A percentile compares a stretch with the other conserved stretches of the same genome.
Evolutionary conservation across 305 asterid species (phyloP).

Genomic region (Fraxinus sp.): DNA sequence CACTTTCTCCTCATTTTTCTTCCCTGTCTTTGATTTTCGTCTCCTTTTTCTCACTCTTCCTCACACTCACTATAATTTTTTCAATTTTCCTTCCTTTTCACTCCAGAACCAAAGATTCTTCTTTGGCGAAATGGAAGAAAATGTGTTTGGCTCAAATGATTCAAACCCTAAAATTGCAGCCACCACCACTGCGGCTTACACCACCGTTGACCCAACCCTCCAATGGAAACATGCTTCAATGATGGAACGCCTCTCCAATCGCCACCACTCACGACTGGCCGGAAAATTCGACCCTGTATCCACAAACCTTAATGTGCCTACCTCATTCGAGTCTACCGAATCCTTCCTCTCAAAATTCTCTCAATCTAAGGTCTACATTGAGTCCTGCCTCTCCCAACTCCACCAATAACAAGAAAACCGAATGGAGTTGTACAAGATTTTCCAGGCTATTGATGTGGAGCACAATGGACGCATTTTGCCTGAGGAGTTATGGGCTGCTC

Average conservation of each 20-base stretch:
- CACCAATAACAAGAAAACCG: not conserved
- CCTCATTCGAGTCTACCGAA: not conserved
- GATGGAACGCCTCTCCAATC: not conserved
- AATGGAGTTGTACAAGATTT: slow-evolving; percentile 78
- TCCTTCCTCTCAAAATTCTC: not conserved
- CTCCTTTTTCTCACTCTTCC: no score
- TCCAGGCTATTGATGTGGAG: slow-evolving; percentile 95
- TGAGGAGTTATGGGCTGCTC: slow-evolving; percentile 98
- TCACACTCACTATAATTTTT: no score
- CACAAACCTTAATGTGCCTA: not conserved
- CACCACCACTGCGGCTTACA: not conserved
- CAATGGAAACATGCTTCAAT: not conserved
- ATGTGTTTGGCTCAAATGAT: no score
- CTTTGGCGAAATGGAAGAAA: no score
- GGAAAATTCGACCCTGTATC: not conserved
- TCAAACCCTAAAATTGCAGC: no score
- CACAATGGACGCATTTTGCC: slow-evolving; percentile 97
- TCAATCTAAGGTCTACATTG: not conserved
- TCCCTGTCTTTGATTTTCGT: no score
- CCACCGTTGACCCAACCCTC: not conserved
- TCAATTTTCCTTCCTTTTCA: no score
- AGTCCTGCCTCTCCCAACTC: not conserved
- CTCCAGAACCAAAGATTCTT: no score
- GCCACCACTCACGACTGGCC: not conserved
- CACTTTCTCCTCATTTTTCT: no score